Evolutionary conservation across 192 early-diverging fungal species (phyloP).

Genomic region (Backusella westeae): DNA sequence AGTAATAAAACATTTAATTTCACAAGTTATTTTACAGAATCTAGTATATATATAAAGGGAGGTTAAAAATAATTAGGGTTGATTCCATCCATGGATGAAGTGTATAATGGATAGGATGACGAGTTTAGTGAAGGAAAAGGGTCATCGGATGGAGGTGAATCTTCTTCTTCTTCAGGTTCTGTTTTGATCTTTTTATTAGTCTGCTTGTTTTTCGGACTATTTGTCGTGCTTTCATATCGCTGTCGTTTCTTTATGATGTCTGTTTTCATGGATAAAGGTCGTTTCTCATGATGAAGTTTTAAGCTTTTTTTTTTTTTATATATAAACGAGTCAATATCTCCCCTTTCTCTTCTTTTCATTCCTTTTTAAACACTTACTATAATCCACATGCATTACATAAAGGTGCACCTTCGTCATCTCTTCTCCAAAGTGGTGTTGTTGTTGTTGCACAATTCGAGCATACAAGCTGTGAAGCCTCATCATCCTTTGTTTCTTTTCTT

Average conservation of each 20-base stretch:
- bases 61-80: neutral
- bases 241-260: constrained; percentile 34
- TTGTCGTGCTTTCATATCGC: constrained; percentile 24
- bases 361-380: constrained; percentile 32
- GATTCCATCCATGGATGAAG: neutral
- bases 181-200: neutral
- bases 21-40: neutral
- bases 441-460: constrained; percentile 78
- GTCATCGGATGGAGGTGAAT: neutral
- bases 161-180: neutral
- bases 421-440: constrained; percentile 91
- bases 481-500: constrained; percentile 46
- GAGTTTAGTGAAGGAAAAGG: neutral
- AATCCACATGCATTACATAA: constrained; percentile 51
- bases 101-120: neutral
- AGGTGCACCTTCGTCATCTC: constrained; percentile 56
- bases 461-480: constrained; percentile 41
- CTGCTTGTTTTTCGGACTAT: neutral
- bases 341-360: neutral
- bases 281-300: constrained; percentile 29
- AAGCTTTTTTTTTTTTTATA: constrained; percentile 9
- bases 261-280: constrained; percentile 32
- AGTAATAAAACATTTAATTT: too few species aligned
- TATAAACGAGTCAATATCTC: neutral
- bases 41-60: neutral